These are phyloP conservation scores for Primulina eburnea DNA, from an alignment of 257 asterid genomes.

Conservation along the genomic window DNA sequence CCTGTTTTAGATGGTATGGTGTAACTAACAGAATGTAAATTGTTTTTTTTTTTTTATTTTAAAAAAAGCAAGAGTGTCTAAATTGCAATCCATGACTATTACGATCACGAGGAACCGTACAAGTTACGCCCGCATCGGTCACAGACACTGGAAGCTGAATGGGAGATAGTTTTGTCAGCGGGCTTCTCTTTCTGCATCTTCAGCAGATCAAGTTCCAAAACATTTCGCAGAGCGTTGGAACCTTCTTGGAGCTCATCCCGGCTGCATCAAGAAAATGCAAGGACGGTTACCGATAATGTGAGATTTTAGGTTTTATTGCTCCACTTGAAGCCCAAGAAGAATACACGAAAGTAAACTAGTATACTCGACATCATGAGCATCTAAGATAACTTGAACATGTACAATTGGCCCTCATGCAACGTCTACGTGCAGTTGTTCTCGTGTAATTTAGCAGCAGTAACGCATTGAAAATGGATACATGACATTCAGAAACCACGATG, in stretches of 20 bases:
- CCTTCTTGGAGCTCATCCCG: slow-evolving; percentile 75
- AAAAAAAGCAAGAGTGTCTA: neutral
- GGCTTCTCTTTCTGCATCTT: neutral
- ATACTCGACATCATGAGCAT: slow-evolving; percentile 68
- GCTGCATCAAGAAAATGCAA: slow-evolving; percentile 36
- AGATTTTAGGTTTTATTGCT: neutral
- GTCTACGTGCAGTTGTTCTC: neutral
- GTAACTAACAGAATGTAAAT: neutral
- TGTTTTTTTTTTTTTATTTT: too few species aligned
- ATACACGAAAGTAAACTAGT: slow-evolving; percentile 32
- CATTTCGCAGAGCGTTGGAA: slow-evolving; percentile 63
- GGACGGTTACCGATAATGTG: too few species aligned
- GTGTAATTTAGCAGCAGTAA: neutral
- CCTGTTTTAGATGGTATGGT: neutral
- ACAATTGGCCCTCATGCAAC: neutral
- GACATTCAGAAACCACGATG: neutral
- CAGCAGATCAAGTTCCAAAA: slow-evolving; percentile 63
- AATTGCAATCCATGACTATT: too few species aligned
- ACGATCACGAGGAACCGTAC: slow-evolving; percentile 34
- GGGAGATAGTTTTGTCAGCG: slow-evolving; percentile 22
- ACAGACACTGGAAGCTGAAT: slow-evolving; percentile 40
- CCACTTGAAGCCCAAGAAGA: neutral
- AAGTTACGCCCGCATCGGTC: slow-evolving; percentile 81
- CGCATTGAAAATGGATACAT: neutral
- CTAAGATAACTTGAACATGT: slow-evolving; percentile 26